Percentiles rank a stretch among this genome's conserved stretches.
phyloP scores from a whole-genome alignment of 306 rosid genomes.

The Cucurbita pepo region DNA sequence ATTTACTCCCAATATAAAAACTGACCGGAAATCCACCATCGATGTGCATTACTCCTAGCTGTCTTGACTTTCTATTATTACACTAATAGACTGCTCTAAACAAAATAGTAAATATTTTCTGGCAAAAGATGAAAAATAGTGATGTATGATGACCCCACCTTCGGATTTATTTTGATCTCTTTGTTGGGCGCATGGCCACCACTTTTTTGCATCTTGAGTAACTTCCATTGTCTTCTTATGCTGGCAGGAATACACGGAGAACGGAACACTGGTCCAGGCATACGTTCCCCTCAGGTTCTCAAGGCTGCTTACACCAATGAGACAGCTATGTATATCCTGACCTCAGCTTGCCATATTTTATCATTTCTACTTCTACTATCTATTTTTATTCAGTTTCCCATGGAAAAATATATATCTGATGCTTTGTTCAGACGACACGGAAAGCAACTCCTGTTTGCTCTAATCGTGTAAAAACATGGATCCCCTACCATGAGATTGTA shows the following conservation, averaged over 20 bases:
- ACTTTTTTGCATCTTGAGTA: background rate
- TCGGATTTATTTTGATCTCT: background rate
- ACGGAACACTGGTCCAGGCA: slow-evolving; percentile 76
- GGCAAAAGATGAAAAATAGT: background rate
- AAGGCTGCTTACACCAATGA: slow-evolving; percentile 84
- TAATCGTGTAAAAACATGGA: background rate
- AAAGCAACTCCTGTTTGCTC: background rate
- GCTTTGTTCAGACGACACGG: background rate
- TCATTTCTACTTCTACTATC: background rate
- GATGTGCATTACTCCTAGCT: background rate
- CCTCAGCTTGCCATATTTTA: slow-evolving; percentile 5
- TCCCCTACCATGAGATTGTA: background rate
- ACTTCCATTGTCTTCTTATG: background rate
- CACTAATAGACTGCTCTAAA: background rate
- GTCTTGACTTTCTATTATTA: background rate
- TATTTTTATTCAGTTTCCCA: background rate
- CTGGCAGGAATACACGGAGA: slow-evolving; percentile 61
- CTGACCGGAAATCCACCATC: background rate
- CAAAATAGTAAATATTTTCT: background rate
- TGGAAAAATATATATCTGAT: background rate
- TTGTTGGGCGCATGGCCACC: background rate
- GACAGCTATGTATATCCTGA: slow-evolving; percentile 52
- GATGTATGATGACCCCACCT: background rate
- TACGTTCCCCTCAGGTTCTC: slow-evolving; percentile 90
- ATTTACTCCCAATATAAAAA: background rate